Evolutionary conservation across 2,329 filamentous ascomycete genomes (phyloP).

Genomic region (Exophiala dermatitidis): DNA sequence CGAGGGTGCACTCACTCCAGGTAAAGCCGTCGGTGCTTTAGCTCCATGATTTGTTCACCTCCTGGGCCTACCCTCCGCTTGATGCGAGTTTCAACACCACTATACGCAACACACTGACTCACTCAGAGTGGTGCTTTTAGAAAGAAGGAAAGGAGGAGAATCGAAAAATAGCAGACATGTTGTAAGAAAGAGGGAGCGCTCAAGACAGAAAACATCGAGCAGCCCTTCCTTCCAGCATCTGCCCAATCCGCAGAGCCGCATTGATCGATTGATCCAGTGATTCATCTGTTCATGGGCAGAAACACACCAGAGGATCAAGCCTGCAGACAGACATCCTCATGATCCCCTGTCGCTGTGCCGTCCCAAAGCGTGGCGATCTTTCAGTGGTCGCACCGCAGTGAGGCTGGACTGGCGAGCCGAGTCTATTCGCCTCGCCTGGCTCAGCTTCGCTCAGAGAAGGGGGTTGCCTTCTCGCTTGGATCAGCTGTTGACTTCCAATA

Average conservation of each 20-base stretch:
- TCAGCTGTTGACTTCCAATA: too few relatives aligned
- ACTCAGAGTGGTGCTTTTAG: neutral
- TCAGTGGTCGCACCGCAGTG: neutral
- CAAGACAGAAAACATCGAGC: neutral
- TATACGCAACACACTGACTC: too few relatives aligned
- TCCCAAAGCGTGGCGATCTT: neutral
- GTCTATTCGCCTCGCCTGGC: neutral
- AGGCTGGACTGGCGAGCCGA: neutral
- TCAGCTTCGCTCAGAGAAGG: too few relatives aligned
- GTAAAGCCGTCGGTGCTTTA: conserved; percentile 10
- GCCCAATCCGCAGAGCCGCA: neutral
- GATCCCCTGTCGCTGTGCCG: neutral
- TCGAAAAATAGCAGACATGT: neutral
- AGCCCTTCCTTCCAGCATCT: neutral
- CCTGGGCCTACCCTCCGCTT: too few relatives aligned
- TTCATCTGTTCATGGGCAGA: neutral
- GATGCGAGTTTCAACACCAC: neutral
- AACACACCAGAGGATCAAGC: neutral
- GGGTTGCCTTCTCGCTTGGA: too few relatives aligned
- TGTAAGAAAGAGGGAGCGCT: neutral
- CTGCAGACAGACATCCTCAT: neutral
- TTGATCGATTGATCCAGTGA: neutral
- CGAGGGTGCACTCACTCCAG: conserved; percentile 1
- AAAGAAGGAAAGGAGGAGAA: neutral
- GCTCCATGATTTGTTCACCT: conserved; percentile 5